Base-by-base conservation (phyloP, 2,329 filamentous ascomycete genomes). In the Albophoma yamanashiensis region DNA sequence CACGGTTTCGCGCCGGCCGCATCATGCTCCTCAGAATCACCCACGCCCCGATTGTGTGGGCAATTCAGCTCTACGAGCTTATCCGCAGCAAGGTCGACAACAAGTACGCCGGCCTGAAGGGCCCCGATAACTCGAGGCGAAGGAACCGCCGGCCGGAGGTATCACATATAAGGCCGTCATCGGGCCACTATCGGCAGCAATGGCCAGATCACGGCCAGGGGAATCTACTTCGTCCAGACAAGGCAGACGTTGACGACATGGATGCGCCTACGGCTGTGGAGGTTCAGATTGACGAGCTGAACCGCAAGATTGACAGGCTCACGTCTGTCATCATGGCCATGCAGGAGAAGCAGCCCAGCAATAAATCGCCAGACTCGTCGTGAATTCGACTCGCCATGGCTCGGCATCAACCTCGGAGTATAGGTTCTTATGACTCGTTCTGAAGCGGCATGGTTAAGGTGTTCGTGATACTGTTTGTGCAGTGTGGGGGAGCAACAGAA, bases 51-150 rank as follows among this genome's bases (percentile, higher is more conserved):
- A 84, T 90, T 63, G 87, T 92, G 36, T 82, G 74, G n/a, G 75
- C 79, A 55, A 92, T 92, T 64, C 81, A 83, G 71, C 68, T 79
- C n/a, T 91, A 88, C 70, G 88, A 91, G 73, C 76, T 76, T 66
- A 63, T 82, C 55, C 72, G 73, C 27, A 71, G 71, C 60, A 75
- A 74, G 57, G 66, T 75, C 9, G 62, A 69, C 15, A 66, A 79
- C 57, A 77, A 78, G 58, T 80, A 76, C 63, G 76, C 75, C 60
- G 77, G 74, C 36, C 82, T 79, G 72, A 78, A 76, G 66, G 83
- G 78, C 3, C 78, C 78, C 0, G 73, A 71, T 25, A 68, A 72
- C 63, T 59, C 60, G 53, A 63, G 66, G 63, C 57, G 59, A 59
- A 61, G 56, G 27, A 62, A 67, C 36, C 61, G 64, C 2, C 67